Conservation (phyloP, 805 yeast species). For the Nakazawaea ishiwadae region DNA sequence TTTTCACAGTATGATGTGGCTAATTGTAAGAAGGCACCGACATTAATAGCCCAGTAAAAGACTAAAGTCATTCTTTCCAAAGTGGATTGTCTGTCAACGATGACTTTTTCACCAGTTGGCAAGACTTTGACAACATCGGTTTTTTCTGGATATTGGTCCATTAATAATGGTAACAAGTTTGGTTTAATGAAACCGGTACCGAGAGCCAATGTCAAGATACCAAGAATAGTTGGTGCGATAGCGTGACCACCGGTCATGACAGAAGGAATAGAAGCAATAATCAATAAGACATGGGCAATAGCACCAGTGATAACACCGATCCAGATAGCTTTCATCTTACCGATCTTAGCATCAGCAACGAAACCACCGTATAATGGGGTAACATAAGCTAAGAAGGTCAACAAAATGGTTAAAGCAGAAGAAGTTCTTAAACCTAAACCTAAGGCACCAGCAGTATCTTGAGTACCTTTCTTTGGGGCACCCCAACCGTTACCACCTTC, state of each 20-base stretch:
- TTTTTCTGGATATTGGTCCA: constrained; percentile 62
- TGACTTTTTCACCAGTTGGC: constrained; percentile 61
- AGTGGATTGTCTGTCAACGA: constrained; percentile 42
- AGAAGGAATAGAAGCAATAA: constrained; percentile 45
- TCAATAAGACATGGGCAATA: constrained; percentile 41
- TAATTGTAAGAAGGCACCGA: constrained; percentile 49
- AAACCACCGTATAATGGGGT: constrained; percentile 51
- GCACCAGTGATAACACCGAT: constrained; percentile 43
- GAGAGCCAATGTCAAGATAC: constrained; percentile 31
- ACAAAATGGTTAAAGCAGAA: constrained; percentile 39
- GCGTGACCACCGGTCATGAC: constrained; percentile 34
- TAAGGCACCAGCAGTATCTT: constrained; percentile 46
- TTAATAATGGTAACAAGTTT: constrained; percentile 42
- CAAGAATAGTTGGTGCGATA: constrained; percentile 37
- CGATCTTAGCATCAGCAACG: constrained; percentile 43
- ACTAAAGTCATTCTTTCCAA: constrained; percentile 35
- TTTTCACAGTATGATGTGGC: constrained; percentile 49
- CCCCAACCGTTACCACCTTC: constrained; percentile 41
- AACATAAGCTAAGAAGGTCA: constrained; percentile 47
- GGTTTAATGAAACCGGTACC: constrained; percentile 56
- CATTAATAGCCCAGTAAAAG: constrained; percentile 52
- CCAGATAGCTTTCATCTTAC: constrained; percentile 45
- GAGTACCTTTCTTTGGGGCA: constrained; percentile 29
- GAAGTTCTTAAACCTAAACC: constrained; percentile 40
- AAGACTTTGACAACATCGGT: constrained; percentile 54